Conservation (phyloP, 2,329 filamentous ascomycete species). For the Rhynchosporium agropyri region DNA sequence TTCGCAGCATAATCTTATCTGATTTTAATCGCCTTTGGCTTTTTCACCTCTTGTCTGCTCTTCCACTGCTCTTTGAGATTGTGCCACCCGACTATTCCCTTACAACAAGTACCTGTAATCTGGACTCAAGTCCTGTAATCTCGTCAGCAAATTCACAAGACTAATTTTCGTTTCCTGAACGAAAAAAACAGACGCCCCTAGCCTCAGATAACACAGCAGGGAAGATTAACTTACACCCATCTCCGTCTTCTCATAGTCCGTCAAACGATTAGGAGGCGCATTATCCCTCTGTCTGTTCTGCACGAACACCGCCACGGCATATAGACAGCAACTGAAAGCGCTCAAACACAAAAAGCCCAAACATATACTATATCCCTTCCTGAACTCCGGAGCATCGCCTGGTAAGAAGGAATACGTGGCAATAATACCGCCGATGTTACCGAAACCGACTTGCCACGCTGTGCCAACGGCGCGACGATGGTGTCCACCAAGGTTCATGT, state of each 20-base stretch:
- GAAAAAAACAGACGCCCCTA: not conserved
- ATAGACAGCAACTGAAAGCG: slow-evolving; percentile 60
- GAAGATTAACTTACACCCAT: slow-evolving; percentile 44
- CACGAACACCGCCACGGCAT: slow-evolving; percentile 58
- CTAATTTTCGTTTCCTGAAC: not conserved
- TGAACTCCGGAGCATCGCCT: slow-evolving; percentile 69
- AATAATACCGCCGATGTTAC: slow-evolving; percentile 79
- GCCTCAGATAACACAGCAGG: not conserved
- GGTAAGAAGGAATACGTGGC: slow-evolving; percentile 70
- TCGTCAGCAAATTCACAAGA: not conserved
- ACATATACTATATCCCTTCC: slow-evolving; percentile 75
- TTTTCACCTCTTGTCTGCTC: no score
- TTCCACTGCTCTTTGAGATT: no score
- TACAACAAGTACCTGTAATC: slow-evolving; percentile 42
- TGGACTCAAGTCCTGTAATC: slow-evolving; percentile 39
- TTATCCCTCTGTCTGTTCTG: slow-evolving; percentile 64
- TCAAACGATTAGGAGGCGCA: slow-evolving; percentile 50
- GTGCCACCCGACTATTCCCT: not conserved
- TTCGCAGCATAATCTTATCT: no score
- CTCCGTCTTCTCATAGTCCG: slow-evolving; percentile 61
- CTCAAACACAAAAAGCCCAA: slow-evolving; percentile 73
- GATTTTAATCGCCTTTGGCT: no score
- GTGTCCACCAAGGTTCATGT: slow-evolving; percentile 77
- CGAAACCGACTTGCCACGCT: slow-evolving; percentile 78
- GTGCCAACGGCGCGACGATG: slow-evolving; percentile 70